Conservation (phyloP, 1,284 basidiomycete species). For the Papiliotrema terrestris region DNA sequence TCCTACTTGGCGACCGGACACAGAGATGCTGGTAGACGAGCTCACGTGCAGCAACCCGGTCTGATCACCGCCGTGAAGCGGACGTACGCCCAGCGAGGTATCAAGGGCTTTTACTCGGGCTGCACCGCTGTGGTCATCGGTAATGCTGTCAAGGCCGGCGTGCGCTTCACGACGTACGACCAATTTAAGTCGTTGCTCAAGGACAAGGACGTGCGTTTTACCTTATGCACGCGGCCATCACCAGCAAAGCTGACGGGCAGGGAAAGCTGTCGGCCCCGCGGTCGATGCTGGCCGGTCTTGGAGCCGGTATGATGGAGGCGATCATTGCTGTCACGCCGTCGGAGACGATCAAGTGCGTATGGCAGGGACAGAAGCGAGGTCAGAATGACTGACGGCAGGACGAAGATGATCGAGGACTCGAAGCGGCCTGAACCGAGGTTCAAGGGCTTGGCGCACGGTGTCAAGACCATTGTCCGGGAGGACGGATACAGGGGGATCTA, state of each 20-base stretch:
- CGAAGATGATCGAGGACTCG: conserved; percentile 95
- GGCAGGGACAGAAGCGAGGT: background rate
- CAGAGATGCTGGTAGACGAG: too few relatives aligned
- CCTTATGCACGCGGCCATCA: background rate
- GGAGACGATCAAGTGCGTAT: conserved; percentile 83
- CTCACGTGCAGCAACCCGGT: conserved; percentile 56
- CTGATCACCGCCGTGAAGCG: conserved; percentile 66
- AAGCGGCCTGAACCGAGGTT: conserved; percentile 80
- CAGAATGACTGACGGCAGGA: conserved; percentile 55
- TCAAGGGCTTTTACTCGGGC: conserved; percentile 77
- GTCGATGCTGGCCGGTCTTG: conserved; percentile 83
- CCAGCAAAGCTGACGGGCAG: conserved; percentile 49
- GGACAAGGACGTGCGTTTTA: conserved; percentile 66
- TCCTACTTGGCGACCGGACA: background rate
- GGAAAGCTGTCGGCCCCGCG: conserved; percentile 82
- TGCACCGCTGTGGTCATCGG: conserved; percentile 84
- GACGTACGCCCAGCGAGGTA: conserved; percentile 68
- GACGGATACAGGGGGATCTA: conserved; percentile 81
- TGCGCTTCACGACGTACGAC: conserved; percentile 93
- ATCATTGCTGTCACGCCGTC: conserved; percentile 93
- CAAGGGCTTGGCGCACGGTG: conserved; percentile 84
- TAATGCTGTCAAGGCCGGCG: conserved; percentile 86
- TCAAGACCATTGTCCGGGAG: conserved; percentile 71
- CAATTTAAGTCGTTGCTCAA: conserved; percentile 82
- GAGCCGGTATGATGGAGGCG: conserved; percentile 92